phyloP scores from a whole-genome alignment of 805 yeast species.

The Metschnikowia santaceciliae region DNA sequence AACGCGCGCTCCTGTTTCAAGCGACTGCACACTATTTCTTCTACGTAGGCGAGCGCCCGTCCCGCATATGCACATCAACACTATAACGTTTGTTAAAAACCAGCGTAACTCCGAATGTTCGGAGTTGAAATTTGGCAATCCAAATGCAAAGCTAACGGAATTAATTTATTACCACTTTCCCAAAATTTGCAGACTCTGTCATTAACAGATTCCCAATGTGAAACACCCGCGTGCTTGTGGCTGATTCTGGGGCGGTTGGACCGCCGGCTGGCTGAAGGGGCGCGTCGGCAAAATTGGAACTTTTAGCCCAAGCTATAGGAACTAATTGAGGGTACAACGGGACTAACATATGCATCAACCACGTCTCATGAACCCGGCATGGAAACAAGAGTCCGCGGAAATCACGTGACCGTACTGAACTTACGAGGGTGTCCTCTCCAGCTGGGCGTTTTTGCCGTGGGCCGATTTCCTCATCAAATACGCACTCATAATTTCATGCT shows the following conservation, averaged over 20 bases:
- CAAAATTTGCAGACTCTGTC: not conserved
- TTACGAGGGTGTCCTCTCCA: not conserved
- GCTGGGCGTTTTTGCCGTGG: not conserved
- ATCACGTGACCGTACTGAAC: not conserved
- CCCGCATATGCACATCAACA: constrained; percentile 4
- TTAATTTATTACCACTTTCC: too few species aligned
- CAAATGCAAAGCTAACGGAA: not conserved
- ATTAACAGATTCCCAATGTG: not conserved
- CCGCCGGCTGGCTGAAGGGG: not conserved
- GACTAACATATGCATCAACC: not conserved
- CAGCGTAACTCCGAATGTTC: not conserved
- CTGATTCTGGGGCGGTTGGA: not conserved
- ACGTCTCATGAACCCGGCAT: not conserved
- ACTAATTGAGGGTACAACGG: not conserved
- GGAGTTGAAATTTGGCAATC: not conserved
- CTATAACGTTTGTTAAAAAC: not conserved
- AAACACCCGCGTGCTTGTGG: not conserved
- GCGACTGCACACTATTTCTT: not conserved
- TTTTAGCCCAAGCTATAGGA: not conserved
- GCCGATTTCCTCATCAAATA: too few species aligned
- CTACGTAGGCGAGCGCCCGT: not conserved
- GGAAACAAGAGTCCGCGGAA: not conserved
- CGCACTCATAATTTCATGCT: too few species aligned
- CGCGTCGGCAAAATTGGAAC: not conserved
- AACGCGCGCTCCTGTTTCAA: not conserved